Evolutionary conservation across 306 rosid genomes (phyloP), one percentile per base, ranked within the genome.

Genomic region (Medicago arabica): DNA sequence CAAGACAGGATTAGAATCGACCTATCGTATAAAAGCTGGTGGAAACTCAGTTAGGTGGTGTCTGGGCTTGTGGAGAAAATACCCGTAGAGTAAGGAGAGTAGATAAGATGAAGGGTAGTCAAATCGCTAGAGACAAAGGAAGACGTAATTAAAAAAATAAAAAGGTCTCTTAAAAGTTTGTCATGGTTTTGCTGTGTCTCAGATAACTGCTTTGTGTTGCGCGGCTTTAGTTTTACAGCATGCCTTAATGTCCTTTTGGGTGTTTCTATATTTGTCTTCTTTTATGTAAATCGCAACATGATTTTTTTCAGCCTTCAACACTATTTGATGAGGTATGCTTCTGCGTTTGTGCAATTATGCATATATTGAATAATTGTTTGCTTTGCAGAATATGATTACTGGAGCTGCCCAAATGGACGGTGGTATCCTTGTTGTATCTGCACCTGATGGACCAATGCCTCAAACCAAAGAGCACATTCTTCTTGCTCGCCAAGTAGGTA

Each of bases 341-440:
- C 18, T 76, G 34, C 43, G 19, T 21, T 68, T 34, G 6, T 68
- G 54, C 17, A 6, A 23, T 46, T 25, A 31, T 71, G 71, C 75
- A 73, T 47, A 44, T 34, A 8, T 55, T 67, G 73, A 28, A 70
- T 19, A 61, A 36, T 57, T 66, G 39, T 55, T 46, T 68, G 47
- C 31, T 78, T 9, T 81, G 71, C 79, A 95, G 99, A 95, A 95
- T 85, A 95, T 95, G 99, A 95, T 95, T 85, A 95, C 99, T 50
- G 99, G 99, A 84, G 99, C 99, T 66, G 98, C 99, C 36, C 99
- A 95, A 75, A 95, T 95, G 97, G 99, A 95, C 86, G 99, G 98
- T 4, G 99, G 99, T 41, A 95, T 95, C 40, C 90, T 95, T 47
- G 99, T 95, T 53, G 99, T 95, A 25, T 95, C 98, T 64, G 99